A percentile compares a stretch with the other conserved stretches of the same genome.
These are phyloP conservation scores for Ophiostoma quercus DNA, from an alignment of 2,329 filamentous ascomycete genomes.

Conservation along the genomic window DNA sequence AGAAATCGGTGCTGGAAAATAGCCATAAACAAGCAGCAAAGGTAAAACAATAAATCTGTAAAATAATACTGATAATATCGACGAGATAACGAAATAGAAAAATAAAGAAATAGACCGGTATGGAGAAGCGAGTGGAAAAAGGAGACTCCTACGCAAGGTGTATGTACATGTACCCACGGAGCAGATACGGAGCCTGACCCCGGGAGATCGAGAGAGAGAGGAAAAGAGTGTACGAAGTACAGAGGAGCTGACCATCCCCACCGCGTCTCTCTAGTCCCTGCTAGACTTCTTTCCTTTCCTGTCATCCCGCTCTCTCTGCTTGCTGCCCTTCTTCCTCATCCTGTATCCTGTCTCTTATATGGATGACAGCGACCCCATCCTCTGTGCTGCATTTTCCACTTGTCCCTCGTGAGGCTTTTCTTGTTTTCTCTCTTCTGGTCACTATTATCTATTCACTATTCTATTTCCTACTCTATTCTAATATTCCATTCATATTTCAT, in stretches of 20 bases:
- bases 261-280: background rate
- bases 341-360: background rate
- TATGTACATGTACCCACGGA: background rate
- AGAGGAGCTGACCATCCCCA: background rate
- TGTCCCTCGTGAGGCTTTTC: conserved; percentile 9
- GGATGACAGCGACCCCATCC: background rate
- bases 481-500: background rate
- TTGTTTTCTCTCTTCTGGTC: background rate
- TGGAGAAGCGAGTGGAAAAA: conserved; percentile 3
- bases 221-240: background rate
- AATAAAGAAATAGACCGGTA: background rate
- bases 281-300: conserved; percentile 6
- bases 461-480: background rate
- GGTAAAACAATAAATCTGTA: background rate
- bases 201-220: background rate
- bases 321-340: background rate
- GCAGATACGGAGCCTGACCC: background rate
- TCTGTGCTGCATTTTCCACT: conserved; percentile 5
- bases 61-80: background rate
- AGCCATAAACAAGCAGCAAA: background rate
- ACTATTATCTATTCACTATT: background rate
- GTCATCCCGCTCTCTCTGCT: conserved; percentile 4
- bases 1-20: background rate
- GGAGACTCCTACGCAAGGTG: background rate
- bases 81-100: background rate